Evolutionary conservation across 345 rosid species (phyloP).

Genomic region (Eutrema japonicum): DNA sequence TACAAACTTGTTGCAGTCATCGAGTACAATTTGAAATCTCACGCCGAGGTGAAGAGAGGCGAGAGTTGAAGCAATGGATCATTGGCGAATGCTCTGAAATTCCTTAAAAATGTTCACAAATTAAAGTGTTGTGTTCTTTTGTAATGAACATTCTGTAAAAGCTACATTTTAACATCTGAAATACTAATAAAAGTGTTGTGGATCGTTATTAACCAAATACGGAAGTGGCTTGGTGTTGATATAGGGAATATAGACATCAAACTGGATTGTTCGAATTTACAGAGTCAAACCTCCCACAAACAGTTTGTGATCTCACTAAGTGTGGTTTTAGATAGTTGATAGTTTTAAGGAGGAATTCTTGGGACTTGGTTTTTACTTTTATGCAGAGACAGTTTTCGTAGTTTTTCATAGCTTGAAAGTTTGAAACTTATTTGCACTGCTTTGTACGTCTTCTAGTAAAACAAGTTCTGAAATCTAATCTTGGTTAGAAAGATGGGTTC

Average conservation of each 20-base stretch:
- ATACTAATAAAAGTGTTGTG: too few relatives aligned
- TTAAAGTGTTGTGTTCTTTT: background rate
- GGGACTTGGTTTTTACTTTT: too few relatives aligned
- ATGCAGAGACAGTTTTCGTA: too few relatives aligned
- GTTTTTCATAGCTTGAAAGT: too few relatives aligned
- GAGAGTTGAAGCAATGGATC: too few relatives aligned
- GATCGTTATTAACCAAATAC: too few relatives aligned
- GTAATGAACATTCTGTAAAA: background rate
- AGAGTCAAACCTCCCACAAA: conserved; percentile 95
- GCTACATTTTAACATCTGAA: too few relatives aligned
- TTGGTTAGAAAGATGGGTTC: background rate
- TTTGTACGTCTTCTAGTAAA: background rate
- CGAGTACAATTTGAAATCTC: background rate
- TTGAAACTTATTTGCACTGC: too few relatives aligned
- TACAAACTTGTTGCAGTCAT: conserved; percentile 18
- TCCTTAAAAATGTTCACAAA: too few relatives aligned
- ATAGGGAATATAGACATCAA: conserved; percentile 96
- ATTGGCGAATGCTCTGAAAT: too few relatives aligned
- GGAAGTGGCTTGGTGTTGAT: conserved; percentile 60
- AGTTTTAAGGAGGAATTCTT: conserved; percentile 20
- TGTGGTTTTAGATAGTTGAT: conserved; percentile 37
- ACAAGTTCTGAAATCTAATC: background rate
- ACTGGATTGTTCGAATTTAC: conserved; percentile 98
- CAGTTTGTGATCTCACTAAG: conserved; percentile 62
- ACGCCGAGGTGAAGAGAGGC: too few relatives aligned